phyloP scores from a whole-genome alignment of 163 green algal species.

The Scenedesmus sp. region DNA sequence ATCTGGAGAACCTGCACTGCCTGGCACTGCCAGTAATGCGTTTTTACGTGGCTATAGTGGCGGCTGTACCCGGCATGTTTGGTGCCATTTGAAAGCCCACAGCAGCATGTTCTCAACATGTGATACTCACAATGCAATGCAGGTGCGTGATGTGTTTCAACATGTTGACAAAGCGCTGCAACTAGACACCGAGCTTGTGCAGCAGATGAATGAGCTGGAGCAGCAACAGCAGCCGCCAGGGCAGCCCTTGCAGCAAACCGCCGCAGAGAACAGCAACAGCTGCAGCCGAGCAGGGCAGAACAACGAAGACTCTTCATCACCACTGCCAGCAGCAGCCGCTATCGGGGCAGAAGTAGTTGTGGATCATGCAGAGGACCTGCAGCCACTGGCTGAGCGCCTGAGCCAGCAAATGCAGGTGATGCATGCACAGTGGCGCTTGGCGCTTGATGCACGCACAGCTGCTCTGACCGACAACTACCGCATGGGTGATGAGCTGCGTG shows the following conservation, averaged over 20 bases:
- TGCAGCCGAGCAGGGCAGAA: not conserved
- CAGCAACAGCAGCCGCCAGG: conserved; percentile 1
- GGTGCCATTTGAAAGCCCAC: no score
- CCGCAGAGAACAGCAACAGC: not conserved
- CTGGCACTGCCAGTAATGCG: not conserved
- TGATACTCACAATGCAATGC: not conserved
- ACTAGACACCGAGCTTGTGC: conserved; percentile 20
- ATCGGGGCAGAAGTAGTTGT: not conserved
- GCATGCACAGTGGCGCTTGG: conserved; percentile 28
- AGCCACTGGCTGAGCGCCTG: conserved; percentile 38
- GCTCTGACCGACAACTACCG: not conserved
- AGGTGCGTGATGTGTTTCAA: conserved; percentile 39
- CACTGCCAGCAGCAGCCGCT: not conserved
- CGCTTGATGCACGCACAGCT: not conserved
- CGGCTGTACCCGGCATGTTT: not conserved
- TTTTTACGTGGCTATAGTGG: no score
- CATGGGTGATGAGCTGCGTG: conserved; percentile 19
- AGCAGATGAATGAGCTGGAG: conserved; percentile 6
- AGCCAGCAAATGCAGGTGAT: conserved; percentile 38
- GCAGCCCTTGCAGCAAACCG: not conserved
- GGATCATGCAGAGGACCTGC: conserved; percentile 36
- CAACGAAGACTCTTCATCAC: not conserved
- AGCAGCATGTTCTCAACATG: no score
- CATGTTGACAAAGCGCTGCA: conserved; percentile 17
- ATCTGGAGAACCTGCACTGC: not conserved